phyloP scores from a whole-genome alignment of 2,329 filamentous ascomycete species.

The Pezicula rhizophila region DNA sequence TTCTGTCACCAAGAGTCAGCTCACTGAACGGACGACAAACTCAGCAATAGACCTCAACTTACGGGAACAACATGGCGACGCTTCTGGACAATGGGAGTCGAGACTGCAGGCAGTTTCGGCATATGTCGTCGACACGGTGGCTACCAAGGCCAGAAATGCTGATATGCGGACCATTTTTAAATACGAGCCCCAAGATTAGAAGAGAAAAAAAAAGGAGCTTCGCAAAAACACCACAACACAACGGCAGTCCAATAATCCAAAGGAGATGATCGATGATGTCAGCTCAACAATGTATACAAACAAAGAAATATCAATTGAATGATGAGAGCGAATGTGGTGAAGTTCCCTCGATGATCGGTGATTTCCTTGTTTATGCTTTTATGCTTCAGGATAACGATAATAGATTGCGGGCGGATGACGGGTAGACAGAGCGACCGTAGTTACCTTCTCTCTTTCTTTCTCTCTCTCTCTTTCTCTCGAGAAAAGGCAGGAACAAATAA shows the following conservation, averaged over 20 bases:
- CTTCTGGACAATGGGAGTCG: slow-evolving; percentile 59
- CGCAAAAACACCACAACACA: too few species aligned
- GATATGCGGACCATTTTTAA: slow-evolving; percentile 26
- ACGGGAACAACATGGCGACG: slow-evolving; percentile 76
- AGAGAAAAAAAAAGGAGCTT: not conserved
- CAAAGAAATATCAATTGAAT: too few species aligned
- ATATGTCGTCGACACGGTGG: slow-evolving; percentile 17
- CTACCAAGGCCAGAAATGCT: slow-evolving; percentile 17
- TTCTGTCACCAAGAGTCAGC: slow-evolving; percentile 44
- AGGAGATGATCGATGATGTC: not conserved
- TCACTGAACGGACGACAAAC: slow-evolving; percentile 5
- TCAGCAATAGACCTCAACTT: slow-evolving; percentile 29
- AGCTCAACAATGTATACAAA: too few species aligned
- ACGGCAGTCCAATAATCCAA: not conserved
- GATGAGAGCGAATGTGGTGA: too few species aligned
- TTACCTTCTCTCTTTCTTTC: too few species aligned
- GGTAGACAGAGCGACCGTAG: too few species aligned
- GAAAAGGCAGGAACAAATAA: too few species aligned
- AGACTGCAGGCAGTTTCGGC: slow-evolving; percentile 36
- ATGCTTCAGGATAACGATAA: too few species aligned
- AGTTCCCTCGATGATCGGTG: too few species aligned
- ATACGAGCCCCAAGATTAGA: slow-evolving; percentile 2
- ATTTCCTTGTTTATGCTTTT: too few species aligned
- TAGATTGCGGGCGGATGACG: too few species aligned
- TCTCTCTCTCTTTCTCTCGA: too few species aligned